Conservation (phyloP, 208 protist species). For the Wallacemonas collosoma region DNA sequence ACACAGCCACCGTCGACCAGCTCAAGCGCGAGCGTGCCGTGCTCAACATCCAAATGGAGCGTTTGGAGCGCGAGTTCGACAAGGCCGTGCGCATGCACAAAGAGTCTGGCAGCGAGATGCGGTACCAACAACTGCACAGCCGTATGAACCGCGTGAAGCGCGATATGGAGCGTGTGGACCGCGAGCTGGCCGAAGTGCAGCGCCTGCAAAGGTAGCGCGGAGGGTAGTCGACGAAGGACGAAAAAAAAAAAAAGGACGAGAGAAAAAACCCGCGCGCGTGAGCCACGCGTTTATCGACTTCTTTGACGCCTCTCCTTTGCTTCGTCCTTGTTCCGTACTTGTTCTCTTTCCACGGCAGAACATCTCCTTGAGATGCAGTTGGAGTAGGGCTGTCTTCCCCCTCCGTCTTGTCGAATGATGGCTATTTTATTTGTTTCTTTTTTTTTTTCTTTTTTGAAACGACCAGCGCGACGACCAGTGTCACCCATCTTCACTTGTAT, state of each 20-base stretch:
- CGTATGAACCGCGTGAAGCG: constrained; percentile 46
- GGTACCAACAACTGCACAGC: constrained; percentile 45
- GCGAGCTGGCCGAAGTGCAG: constrained; percentile 38
- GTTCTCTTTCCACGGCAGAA: too few species aligned
- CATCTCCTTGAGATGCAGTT: too few species aligned
- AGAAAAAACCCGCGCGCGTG: not conserved
- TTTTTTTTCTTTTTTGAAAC: not conserved
- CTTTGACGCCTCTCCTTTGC: not conserved
- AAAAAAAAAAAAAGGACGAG: constrained; percentile 3
- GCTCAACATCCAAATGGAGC: constrained; percentile 48
- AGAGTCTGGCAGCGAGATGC: constrained; percentile 45
- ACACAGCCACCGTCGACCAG: constrained; percentile 42
- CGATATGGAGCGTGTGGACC: constrained; percentile 48
- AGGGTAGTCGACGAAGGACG: constrained; percentile 4
- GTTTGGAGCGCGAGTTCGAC: constrained; percentile 46
- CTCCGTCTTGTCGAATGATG: too few species aligned
- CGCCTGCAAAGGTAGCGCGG: constrained; percentile 22
- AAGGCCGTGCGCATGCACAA: constrained; percentile 22
- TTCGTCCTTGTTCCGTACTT: not conserved
- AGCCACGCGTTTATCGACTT: not conserved
- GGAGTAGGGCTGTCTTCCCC: too few species aligned
- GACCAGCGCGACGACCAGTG: too few species aligned
- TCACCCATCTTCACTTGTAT: not conserved
- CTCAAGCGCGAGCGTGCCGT: constrained; percentile 33
- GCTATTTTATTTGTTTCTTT: not conserved